A percentile compares a stretch with the other conserved stretches of the same genome.
Conservation (phyloP, 768 basidiomycete genomes). For the Mycena polygramma region DNA sequence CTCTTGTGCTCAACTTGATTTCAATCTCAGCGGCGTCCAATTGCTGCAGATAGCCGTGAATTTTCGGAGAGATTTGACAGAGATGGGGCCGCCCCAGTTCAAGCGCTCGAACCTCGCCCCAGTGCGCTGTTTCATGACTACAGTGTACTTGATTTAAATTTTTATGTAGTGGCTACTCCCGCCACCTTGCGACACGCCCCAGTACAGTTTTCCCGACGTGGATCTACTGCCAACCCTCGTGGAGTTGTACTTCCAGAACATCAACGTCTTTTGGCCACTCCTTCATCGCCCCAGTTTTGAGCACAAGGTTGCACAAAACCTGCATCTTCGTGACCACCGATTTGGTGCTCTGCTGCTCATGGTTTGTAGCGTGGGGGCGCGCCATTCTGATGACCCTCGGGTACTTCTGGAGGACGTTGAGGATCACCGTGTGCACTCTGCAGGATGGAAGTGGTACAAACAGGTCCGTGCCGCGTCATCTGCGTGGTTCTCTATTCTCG, state of each 20-base stretch:
- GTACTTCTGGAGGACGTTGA: constrained; percentile 57
- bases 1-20: not conserved
- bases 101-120: constrained; percentile 50
- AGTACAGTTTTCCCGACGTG: constrained; percentile 62
- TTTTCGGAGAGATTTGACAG: constrained; percentile 50
- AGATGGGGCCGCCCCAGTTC: not conserved
- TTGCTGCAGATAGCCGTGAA: constrained; percentile 68
- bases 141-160: not conserved
- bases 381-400: constrained; percentile 70
- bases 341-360: constrained; percentile 55
- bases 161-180: constrained; percentile 22
- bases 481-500: not conserved
- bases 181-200: constrained; percentile 36
- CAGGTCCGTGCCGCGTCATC: constrained; percentile 10
- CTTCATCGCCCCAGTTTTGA: constrained; percentile 82
- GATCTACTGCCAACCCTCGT: constrained; percentile 69
- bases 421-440: constrained; percentile 48
- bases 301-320: constrained; percentile 56
- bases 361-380: constrained; percentile 66
- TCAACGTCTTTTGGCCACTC: constrained; percentile 71
- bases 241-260: constrained; percentile 65
- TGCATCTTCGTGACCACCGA: constrained; percentile 61
- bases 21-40: constrained; percentile 56
- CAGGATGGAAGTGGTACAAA: constrained; percentile 75
- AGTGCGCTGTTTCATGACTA: constrained; percentile 46